A percentile compares a stretch with the other conserved stretches of the same genome.
These are phyloP conservation scores for Circinella umbellata DNA, from an alignment of 371 early-diverging fungal species.

Conservation along the genomic window DNA sequence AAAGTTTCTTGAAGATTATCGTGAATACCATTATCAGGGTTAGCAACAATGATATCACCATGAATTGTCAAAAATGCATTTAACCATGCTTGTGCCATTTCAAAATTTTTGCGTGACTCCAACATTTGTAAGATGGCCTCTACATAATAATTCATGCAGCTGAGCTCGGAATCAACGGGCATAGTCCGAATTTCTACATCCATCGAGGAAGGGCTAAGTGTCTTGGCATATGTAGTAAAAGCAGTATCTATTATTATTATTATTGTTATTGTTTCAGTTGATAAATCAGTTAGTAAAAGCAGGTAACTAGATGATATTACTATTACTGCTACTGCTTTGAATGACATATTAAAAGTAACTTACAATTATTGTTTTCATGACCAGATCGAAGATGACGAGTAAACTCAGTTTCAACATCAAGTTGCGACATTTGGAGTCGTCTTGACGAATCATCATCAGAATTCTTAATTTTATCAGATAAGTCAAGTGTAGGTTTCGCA, in stretches of 20 bases:
- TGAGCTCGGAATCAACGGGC: slow-evolving; percentile 62
- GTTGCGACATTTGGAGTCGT: slow-evolving; percentile 46
- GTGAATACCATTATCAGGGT: slow-evolving; percentile 56
- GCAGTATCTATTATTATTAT: slow-evolving; percentile 25
- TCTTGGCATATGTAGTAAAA: slow-evolving; percentile 72
- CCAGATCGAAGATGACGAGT: slow-evolving; percentile 56
- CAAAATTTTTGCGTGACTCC: slow-evolving; percentile 77
- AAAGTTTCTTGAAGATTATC: slow-evolving; percentile 52
- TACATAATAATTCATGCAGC: slow-evolving; percentile 62
- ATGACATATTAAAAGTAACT: slow-evolving; percentile 21
- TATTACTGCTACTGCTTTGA: too few relatives aligned
- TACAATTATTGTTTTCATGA: slow-evolving; percentile 58
- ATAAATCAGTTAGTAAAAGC: too few relatives aligned
- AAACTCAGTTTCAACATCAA: slow-evolving; percentile 66
- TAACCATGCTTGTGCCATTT: slow-evolving; percentile 84
- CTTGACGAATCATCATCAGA: slow-evolving; percentile 31
- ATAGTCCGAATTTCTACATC: slow-evolving; percentile 88
- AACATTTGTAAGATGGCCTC: slow-evolving; percentile 67
- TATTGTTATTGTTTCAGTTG: too few relatives aligned
- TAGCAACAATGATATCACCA: slow-evolving; percentile 75
- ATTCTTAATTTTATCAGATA: slow-evolving; percentile 36
- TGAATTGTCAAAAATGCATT: slow-evolving; percentile 78
- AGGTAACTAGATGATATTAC: too few relatives aligned
- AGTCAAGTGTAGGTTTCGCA: slow-evolving; percentile 70
- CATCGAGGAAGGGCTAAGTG: slow-evolving; percentile 79